Evolutionary conservation across 495 filamentous ascomycete genomes (phyloP), one percentile per base, ranked within the genome.

Genomic region (Penicillium simplicissimum): DNA sequence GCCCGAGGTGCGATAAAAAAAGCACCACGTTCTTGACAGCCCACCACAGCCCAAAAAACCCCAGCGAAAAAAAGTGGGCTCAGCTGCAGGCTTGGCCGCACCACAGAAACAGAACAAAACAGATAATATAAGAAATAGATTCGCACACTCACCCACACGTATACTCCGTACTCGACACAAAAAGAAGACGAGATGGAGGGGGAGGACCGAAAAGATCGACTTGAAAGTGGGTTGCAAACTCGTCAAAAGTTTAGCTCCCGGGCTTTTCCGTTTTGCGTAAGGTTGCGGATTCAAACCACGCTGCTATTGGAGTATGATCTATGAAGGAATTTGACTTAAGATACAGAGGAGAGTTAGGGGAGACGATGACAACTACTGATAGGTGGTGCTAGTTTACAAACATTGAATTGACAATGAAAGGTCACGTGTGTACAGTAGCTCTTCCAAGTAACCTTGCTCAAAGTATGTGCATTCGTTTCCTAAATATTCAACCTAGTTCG

Each of bases 191-290:
- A 17, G 42, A 21, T 53, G 36, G 53, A 66, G 17, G 37, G 15
- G 17, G 43, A 33, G 19, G 57, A 60, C 53, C 57, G 33, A 68
- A 48, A 64, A 57, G 68, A 51, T 19, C 59, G 57, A 59, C 59
- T 37, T 43, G 55, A 60, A 63, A 66, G 61, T 62, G 53, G 52
- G 37, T n/a, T 63, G 69, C 65, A 68, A 70, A 72, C 67, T 68
- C 62, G 62, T 65, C 67, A 77, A 71, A 69, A 62, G 52, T 64
- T 71, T 72, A 73, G 69, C 71, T 78, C 67, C 78, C 77, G 77
- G 65, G 62, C 77, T 68, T 74, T 79, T 71, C 78, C 77, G 76
- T 64, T 76, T 76, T 73, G 72, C 71, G 72, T 76, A 76, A 75
- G 71, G 73, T 67, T 28, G 45, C 45, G 13, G 25, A 31, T 49